Evolutionary conservation across 2,329 filamentous ascomycete species (phyloP), one percentile per base, ranked within the genome.

Genomic region (Zymoseptoria tritici): DNA sequence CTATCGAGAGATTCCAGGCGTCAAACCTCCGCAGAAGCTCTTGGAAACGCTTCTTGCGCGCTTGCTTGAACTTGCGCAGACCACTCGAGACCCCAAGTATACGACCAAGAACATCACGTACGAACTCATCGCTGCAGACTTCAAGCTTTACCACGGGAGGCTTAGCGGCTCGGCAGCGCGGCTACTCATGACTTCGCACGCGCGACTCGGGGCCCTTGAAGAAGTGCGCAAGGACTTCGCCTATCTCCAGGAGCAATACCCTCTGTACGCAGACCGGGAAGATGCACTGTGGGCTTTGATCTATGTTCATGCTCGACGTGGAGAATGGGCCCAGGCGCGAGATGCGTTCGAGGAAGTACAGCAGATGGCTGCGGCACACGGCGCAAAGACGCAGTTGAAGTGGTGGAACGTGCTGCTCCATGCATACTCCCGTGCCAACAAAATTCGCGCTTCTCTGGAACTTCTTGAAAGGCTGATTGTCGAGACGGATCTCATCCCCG

Each of bases 351-450:
- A 83, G 53, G 78, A 80, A n/a, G 83, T 94, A 58, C 70, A 72
- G 22, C 65, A 77, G 50, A n/a, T 60, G n/a, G 62, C 66, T 6
- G 56, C 21, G 19, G 57, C 57, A 42, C 60, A 70, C n/a, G 58
- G 56, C n/a, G 60, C 66, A 26, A 19, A 51, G 11, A 87, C 86
- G 6, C 83, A 85, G 63, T 72, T 81, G 1, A 71, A 79, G 42
- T 84, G 82, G 63, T 96, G 88, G 87, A 96, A 96, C 69, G 85
- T 86, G 21, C 74, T 96, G 26, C 78, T 97, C 52, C 84, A 87
- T 67, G 86, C 88, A 2, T 83, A 91, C 73, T 80, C 81, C 19
- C 85, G 84, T 65, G 81, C 82, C 0, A 80, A 84, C 54, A 85
- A 94, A 69, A 81, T 89, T 51, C 78, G 84, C n/a, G 83, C 83